Evolutionary conservation across 2,329 filamentous ascomycete genomes (phyloP), one percentile per base, ranked within the genome.

Genomic region (Cylindrodendrum hubeiense): DNA sequence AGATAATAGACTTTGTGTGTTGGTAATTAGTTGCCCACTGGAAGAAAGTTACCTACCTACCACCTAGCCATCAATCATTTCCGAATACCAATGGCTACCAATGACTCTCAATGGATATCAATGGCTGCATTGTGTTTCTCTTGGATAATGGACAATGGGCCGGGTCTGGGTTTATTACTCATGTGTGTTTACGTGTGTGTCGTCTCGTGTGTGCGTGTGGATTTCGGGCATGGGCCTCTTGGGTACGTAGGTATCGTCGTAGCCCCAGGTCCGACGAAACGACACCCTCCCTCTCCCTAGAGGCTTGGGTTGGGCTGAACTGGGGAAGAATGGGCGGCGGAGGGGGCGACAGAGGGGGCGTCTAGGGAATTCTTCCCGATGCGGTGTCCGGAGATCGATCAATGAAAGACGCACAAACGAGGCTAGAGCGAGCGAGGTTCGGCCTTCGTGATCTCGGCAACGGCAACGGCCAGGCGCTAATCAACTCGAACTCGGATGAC

Each of bases 341-440:
- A 53, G 34, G 33, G 26, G 17, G 30, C 6, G n/a, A n/a, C n/a
- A n/a, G n/a, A n/a, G n/a, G n/a, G n/a, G n/a, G n/a, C 12, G 56
- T 53, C n/a, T 37, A 46, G 41, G 43, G 55, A 58, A 63, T 63
- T 52, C 30, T 53, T 47, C n/a, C 60, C 47, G 60, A 56, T 49
- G 15, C 44, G 17, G 24, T 28, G 7, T 49, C 44, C 24, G 46
- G 46, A 19, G 26, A 50, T 50, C 26, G 17, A 50, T 50, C 24
- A 33, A 50, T 33, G 47, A 19, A 15, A 12, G 12, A 21, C 5
- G 47, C 13, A 51, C 47, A 43, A 63, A 63, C 39, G 21, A 28
- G 60, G 47, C 47, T 57, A 57, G 53, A 52, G 46, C 49, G 53
- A 47, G 54, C 60, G 54, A 63, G 19, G 47, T 52, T 58, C 60